Conservation (phyloP, 1,284 basidiomycete species). For the Tilletia indica region DNA sequence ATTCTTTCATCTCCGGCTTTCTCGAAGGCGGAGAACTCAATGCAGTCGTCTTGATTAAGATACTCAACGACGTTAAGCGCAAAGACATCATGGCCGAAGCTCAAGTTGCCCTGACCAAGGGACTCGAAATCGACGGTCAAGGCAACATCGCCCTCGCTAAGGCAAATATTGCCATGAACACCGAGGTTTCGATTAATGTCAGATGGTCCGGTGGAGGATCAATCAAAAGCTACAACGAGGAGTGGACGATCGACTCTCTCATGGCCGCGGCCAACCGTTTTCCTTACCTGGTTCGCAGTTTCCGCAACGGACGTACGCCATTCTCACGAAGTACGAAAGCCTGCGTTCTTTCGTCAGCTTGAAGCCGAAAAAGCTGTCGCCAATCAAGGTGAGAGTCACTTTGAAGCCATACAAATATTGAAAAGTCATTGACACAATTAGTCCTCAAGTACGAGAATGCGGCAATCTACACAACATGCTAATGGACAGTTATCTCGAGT, state of each 20-base stretch:
- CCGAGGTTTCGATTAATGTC: slow-evolving; percentile 16
- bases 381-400: no score
- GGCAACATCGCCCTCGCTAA: slow-evolving; percentile 15
- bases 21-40: slow-evolving; percentile 20
- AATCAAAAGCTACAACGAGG: slow-evolving; percentile 19
- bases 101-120: slow-evolving; percentile 18
- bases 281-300: slow-evolving; percentile 18
- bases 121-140: background rate
- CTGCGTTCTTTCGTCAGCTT: slow-evolving; percentile 11
- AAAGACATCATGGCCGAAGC: slow-evolving; percentile 16
- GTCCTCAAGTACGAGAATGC: slow-evolving; percentile 19
- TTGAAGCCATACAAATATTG: no score
- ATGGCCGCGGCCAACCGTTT: slow-evolving; percentile 15
- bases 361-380: background rate
- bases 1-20: slow-evolving; percentile 16
- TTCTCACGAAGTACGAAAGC: slow-evolving; percentile 16
- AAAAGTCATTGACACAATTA: no score
- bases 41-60: slow-evolving; percentile 19
- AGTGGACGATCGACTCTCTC: slow-evolving; percentile 19
- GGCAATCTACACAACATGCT: slow-evolving; percentile 19
- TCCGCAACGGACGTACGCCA: slow-evolving; percentile 16
- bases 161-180: slow-evolving; percentile 11
- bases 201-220: slow-evolving; percentile 17
- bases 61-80: slow-evolving; percentile 11
- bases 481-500: slow-evolving; percentile 21